Conservation (phyloP, 352 stramenopile genomes). For the Globisporangium ultimum region DNA sequence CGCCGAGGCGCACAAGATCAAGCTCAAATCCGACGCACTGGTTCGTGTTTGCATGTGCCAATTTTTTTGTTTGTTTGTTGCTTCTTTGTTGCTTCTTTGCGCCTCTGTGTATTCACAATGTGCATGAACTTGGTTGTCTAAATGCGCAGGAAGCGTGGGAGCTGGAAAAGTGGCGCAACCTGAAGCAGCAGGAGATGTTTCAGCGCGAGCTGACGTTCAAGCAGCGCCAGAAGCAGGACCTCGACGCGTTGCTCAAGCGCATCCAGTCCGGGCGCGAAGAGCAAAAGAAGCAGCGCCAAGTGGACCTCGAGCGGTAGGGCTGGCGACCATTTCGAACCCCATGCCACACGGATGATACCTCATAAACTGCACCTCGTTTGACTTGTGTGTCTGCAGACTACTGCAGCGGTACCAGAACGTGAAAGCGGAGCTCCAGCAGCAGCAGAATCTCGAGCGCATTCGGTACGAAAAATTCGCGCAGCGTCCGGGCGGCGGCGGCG, state of each 20-base stretch:
- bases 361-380: not conserved
- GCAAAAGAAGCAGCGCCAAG: slow-evolving; percentile 93
- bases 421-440: slow-evolving; percentile 92
- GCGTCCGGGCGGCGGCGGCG: slow-evolving; percentile 21
- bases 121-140: not conserved
- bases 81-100: not conserved
- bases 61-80: not conserved
- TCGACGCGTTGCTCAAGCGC: slow-evolving; percentile 92
- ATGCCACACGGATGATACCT: not conserved
- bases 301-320: slow-evolving; percentile 87
- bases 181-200: slow-evolving; percentile 94
- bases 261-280: slow-evolving; percentile 93
- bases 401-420: slow-evolving; percentile 95
- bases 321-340: not conserved
- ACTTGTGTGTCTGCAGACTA: slow-evolving; percentile 33
- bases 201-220: slow-evolving; percentile 95
- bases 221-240: slow-evolving; percentile 89
- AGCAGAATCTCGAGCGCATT: slow-evolving; percentile 93
- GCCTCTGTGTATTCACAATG: not conserved
- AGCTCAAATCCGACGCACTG: slow-evolving; percentile 93
- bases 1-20: slow-evolving; percentile 95
- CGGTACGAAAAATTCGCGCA: slow-evolving; percentile 77
- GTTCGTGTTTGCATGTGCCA: slow-evolving; percentile 4
- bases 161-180: slow-evolving; percentile 93
- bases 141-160: slow-evolving; percentile 85